A percentile compares a stretch with the other conserved stretches of the same genome.
phyloP scores from a whole-genome alignment of 192 early-diverging fungal genomes.

The Gamsiella multidivaricata region DNA sequence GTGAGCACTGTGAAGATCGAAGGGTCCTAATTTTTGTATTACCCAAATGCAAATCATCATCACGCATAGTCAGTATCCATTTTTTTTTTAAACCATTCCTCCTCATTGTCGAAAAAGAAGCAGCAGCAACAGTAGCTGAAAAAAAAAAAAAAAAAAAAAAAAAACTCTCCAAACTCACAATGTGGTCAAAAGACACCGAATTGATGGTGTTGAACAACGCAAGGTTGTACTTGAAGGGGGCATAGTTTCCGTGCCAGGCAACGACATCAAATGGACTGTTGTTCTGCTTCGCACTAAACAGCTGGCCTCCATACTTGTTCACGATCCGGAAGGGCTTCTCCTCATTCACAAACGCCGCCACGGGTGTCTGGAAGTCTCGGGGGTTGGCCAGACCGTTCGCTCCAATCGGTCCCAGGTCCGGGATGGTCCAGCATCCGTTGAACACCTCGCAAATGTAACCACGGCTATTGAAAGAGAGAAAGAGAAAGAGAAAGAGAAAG shows the following conservation, averaged over 20 bases:
- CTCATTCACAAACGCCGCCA: constrained; percentile 76
- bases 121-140: neutral
- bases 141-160: constrained; percentile 2
- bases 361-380: constrained; percentile 92
- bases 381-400: constrained; percentile 96
- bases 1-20: constrained; percentile 97
- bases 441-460: constrained; percentile 95
- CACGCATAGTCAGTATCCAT: no score
- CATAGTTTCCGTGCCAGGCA: constrained; percentile 98
- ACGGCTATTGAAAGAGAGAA: constrained; percentile 57
- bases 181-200: constrained; percentile 91
- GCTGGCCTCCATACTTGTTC: constrained; percentile 85
- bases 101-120: no score
- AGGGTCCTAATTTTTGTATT: constrained; percentile 74
- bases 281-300: constrained; percentile 76
- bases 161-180: constrained; percentile 58
- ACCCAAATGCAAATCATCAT: no score
- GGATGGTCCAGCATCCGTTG: constrained; percentile 91
- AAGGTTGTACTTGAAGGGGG: constrained; percentile 94
- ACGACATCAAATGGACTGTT: constrained; percentile 97
- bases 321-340: constrained; percentile 73
- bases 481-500: neutral
- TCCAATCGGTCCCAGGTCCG: constrained; percentile 94
- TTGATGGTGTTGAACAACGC: constrained; percentile 85
- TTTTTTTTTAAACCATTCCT: neutral